These are phyloP conservation scores for Penicillium sp. DNA, from an alignment of 2,329 filamentous ascomycete species.

Conservation along the genomic window DNA sequence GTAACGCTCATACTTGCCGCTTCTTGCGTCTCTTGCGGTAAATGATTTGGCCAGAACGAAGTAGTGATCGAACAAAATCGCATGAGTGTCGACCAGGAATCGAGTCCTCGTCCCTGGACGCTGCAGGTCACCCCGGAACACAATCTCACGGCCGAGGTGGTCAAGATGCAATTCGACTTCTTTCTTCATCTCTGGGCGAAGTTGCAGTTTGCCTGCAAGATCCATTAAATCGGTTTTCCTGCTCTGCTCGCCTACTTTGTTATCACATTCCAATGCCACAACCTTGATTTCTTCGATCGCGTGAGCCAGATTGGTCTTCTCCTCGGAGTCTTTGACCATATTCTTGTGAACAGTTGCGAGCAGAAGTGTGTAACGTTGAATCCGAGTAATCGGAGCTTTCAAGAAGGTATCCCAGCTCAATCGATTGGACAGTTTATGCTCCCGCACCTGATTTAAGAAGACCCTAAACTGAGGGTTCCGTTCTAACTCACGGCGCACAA, in stretches of 20 bases:
- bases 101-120: constrained; percentile 79
- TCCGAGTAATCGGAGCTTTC: constrained; percentile 83
- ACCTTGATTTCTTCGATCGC: constrained; percentile 88
- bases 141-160: constrained; percentile 84
- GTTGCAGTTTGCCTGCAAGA: constrained; percentile 71
- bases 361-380: constrained; percentile 84
- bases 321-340: constrained; percentile 76
- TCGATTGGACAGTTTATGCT: constrained; percentile 72
- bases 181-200: constrained; percentile 80
- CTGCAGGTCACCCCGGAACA: constrained; percentile 83
- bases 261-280: constrained; percentile 85
- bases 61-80: constrained; percentile 93
- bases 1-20: constrained; percentile 72
- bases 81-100: constrained; percentile 93
- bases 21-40: constrained; percentile 60
- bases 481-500: constrained; percentile 76
- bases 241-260: constrained; percentile 83
- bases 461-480: constrained; percentile 79
- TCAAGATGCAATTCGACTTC: constrained; percentile 80
- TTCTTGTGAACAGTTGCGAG: constrained; percentile 78
- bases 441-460: constrained; percentile 74
- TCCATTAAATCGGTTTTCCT: constrained; percentile 87
- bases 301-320: constrained; percentile 74
- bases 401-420: constrained; percentile 92
- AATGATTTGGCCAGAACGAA: constrained; percentile 81